phyloP scores from a whole-genome alignment of 305 asterid species.

The Rubia balearica region DNA sequence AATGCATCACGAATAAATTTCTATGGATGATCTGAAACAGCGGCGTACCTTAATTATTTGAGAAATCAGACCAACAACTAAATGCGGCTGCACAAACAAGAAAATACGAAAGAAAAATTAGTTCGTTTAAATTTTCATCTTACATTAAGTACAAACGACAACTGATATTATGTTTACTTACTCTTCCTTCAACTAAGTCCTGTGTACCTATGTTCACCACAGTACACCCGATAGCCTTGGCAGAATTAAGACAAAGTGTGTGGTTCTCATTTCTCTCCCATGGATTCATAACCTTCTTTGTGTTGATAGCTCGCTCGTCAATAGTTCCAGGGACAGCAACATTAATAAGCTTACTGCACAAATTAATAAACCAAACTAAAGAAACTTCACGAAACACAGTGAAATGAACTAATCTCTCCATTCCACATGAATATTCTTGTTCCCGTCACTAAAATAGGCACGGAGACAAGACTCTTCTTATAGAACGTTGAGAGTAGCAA shows the following conservation, averaged over 20 bases:
- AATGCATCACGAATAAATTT: neutral
- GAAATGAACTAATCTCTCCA: neutral
- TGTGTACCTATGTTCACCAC: slow-evolving; percentile 96
- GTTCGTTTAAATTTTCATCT: neutral
- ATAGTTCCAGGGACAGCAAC: slow-evolving; percentile 88
- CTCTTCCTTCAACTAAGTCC: slow-evolving; percentile 86
- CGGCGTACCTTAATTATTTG: slow-evolving; percentile 78
- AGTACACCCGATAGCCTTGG: slow-evolving; percentile 95
- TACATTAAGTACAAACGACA: neutral
- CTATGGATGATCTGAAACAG: slow-evolving; percentile 2
- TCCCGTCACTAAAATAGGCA: neutral
- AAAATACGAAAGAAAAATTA: slow-evolving; percentile 10
- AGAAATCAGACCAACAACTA: slow-evolving; percentile 67
- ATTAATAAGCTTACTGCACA: slow-evolving; percentile 86
- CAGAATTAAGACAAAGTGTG: slow-evolving; percentile 88
- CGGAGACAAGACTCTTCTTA: neutral
- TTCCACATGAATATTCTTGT: neutral
- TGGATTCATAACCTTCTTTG: slow-evolving; percentile 64
- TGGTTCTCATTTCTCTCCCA: slow-evolving; percentile 96
- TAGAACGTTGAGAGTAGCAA: neutral
- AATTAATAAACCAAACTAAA: slow-evolving; percentile 13
- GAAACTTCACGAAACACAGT: neutral
- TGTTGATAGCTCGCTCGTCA: slow-evolving; percentile 89
- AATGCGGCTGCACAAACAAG: slow-evolving; percentile 46
- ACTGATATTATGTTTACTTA: slow-evolving; percentile 25